Percentiles rank a stretch among this genome's conserved stretches.
phyloP scores from a whole-genome alignment of 306 rosid species.

The Cucurbita ficifolia region DNA sequence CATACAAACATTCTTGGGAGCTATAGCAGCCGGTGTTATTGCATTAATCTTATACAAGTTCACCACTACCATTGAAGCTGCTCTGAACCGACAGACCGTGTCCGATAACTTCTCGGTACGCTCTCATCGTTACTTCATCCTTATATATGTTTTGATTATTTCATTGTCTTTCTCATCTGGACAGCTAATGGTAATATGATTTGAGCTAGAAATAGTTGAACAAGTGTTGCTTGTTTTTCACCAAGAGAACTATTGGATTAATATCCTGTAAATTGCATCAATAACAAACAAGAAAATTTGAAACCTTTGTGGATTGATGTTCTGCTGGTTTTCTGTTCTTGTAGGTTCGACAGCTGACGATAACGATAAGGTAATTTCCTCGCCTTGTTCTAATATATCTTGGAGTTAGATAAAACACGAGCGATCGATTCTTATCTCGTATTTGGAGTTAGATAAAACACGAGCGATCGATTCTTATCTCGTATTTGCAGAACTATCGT shows the following conservation, averaged over 20 bases:
- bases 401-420: slow-evolving; percentile 8
- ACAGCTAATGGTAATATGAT: background rate
- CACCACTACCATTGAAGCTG: slow-evolving; percentile 68
- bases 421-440: slow-evolving; percentile 6
- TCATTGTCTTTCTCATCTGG: background rate
- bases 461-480: slow-evolving; percentile 10
- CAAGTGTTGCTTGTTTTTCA: background rate
- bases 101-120: slow-evolving; percentile 75
- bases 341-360: slow-evolving; percentile 87
- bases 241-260: background rate
- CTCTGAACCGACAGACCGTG: slow-evolving; percentile 61
- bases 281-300: background rate
- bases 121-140: background rate
- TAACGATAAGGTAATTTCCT: slow-evolving; percentile 58
- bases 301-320: background rate
- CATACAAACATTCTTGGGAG: slow-evolving; percentile 64
- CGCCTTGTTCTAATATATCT: background rate
- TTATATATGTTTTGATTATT: background rate
- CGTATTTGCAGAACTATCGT: slow-evolving; percentile 56
- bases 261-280: background rate
- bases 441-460: slow-evolving; percentile 10
- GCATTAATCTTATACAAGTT: slow-evolving; percentile 73
- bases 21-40: slow-evolving; percentile 64
- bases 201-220: background rate
- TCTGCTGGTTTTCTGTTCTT: slow-evolving; percentile 10